phyloP scores from a whole-genome alignment of 2,329 filamentous ascomycete genomes.

The Trichophyton mentagrophytes region DNA sequence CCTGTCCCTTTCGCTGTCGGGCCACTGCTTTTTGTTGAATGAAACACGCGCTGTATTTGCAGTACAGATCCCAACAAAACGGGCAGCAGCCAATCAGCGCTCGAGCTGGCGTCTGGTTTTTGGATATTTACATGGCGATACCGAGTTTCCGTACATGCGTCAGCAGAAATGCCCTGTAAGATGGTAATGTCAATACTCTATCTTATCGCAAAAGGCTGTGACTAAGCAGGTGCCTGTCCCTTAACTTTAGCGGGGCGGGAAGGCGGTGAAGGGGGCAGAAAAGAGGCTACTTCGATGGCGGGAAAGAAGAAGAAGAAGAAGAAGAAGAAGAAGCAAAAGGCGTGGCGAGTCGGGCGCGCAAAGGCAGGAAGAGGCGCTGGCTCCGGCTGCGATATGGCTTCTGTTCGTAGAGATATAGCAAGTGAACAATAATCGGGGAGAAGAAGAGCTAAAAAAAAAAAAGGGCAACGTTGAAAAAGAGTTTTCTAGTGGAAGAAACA shows the following conservation, averaged over 20 bases:
- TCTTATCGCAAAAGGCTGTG: background rate
- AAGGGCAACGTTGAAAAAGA: background rate
- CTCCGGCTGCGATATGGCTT: too few species aligned
- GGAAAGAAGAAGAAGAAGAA: background rate
- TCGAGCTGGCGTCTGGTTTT: background rate
- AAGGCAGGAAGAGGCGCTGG: background rate
- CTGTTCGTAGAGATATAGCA: too few species aligned
- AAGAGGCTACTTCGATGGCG: background rate
- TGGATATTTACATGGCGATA: background rate
- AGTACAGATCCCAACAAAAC: background rate
- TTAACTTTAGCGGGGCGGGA: background rate
- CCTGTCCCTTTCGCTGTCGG: background rate
- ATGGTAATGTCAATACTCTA: background rate
- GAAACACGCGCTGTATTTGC: background rate
- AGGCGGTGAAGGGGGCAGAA: background rate
- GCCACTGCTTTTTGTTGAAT: conserved; percentile 2
- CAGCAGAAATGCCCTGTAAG: background rate
- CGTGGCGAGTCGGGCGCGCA: background rate
- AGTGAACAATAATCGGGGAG: too few species aligned
- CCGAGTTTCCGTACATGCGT: background rate
- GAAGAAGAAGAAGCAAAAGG: background rate
- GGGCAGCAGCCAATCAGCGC: background rate
- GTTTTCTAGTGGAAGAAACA: background rate
- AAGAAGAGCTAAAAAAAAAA: background rate
- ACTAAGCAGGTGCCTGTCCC: background rate